Evolutionary conservation across 1,284 basidiomycete genomes (phyloP).

Genomic region (Vanrija sp.): DNA sequence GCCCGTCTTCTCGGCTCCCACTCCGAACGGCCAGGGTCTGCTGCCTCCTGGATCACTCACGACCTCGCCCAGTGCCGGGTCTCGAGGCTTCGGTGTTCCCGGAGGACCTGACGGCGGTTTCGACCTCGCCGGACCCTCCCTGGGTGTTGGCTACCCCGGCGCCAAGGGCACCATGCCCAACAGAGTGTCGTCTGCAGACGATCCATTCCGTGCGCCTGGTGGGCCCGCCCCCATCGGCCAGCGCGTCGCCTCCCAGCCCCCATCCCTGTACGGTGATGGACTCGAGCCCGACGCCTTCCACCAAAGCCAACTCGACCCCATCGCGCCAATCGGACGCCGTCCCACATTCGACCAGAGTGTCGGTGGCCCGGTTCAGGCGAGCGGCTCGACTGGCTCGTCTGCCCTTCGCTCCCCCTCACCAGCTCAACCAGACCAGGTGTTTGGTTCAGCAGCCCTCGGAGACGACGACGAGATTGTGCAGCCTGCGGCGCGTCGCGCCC

Average conservation of each 20-base stretch:
- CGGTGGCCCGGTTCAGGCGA: background rate
- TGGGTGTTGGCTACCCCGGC: conserved; percentile 39
- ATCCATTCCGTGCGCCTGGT: conserved; percentile 26
- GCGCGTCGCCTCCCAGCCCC: conserved; percentile 12
- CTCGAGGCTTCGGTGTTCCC: background rate
- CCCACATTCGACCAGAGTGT: conserved; percentile 3
- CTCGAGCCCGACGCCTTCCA: conserved; percentile 7
- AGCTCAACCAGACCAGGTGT: conserved; percentile 29
- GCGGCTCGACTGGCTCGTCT: no score
- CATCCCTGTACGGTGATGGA: conserved; percentile 9
- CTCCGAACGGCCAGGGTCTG: conserved; percentile 23
- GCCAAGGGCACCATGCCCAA: conserved; percentile 14
- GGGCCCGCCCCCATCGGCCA: conserved; percentile 32
- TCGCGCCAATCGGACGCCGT: conserved; percentile 7
- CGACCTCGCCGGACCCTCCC: conserved; percentile 15
- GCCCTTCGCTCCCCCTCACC: conserved; percentile 16
- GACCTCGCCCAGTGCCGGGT: conserved; percentile 30
- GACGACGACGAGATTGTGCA: conserved; percentile 38
- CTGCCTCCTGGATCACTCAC: conserved; percentile 4
- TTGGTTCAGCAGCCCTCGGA: conserved; percentile 40
- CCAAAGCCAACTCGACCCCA: background rate
- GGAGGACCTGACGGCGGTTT: conserved; percentile 1
- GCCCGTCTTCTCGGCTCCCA: conserved; percentile 25
- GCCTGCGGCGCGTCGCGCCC: conserved; percentile 19
- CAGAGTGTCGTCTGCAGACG: conserved; percentile 30